Conservation (phyloP, 2,329 filamentous ascomycete genomes). For the Juglanconis oblonga region DNA sequence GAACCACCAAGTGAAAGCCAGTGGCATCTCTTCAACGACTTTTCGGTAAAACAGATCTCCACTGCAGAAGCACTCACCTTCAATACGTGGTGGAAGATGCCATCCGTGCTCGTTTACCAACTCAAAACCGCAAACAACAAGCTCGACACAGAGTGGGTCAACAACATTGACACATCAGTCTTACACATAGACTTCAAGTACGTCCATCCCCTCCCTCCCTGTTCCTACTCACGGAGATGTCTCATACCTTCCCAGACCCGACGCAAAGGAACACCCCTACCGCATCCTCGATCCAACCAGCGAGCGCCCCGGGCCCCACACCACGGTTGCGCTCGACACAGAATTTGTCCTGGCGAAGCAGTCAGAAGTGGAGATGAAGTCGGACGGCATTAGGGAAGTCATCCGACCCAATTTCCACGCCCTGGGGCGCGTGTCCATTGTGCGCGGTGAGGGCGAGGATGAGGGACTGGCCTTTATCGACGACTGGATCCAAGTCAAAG, state of each 20-base stretch:
- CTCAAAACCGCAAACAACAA: slow-evolving; percentile 75
- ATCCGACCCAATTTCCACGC: slow-evolving; percentile 89
- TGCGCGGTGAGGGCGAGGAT: slow-evolving; percentile 73
- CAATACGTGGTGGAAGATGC: slow-evolving; percentile 87
- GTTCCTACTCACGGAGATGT: not conserved
- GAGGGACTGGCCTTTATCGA: slow-evolving; percentile 91
- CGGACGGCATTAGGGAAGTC: slow-evolving; percentile 86
- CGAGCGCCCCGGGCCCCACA: slow-evolving; percentile 69
- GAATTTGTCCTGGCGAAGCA: slow-evolving; percentile 93
- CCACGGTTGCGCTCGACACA: slow-evolving; percentile 85
- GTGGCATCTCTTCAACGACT: slow-evolving; percentile 98
- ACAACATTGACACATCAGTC: slow-evolving; percentile 76
- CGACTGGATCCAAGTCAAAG: slow-evolving; percentile 90
- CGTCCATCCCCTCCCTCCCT: slow-evolving; percentile 20
- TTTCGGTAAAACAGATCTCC: slow-evolving; percentile 78
- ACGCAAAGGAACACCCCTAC: slow-evolving; percentile 53
- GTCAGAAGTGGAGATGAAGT: slow-evolving; percentile 94
- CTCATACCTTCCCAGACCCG: slow-evolving; percentile 35
- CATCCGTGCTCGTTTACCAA: slow-evolving; percentile 85
- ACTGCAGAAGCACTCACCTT: slow-evolving; percentile 85
- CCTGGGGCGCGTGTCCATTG: slow-evolving; percentile 86
- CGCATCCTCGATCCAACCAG: slow-evolving; percentile 51
- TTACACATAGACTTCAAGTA: slow-evolving; percentile 70
- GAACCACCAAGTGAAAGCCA: slow-evolving; percentile 60
- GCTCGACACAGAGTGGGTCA: slow-evolving; percentile 84